Conservation (phyloP, 2,329 filamentous ascomycete species). For the Fusarium kyushuense region DNA sequence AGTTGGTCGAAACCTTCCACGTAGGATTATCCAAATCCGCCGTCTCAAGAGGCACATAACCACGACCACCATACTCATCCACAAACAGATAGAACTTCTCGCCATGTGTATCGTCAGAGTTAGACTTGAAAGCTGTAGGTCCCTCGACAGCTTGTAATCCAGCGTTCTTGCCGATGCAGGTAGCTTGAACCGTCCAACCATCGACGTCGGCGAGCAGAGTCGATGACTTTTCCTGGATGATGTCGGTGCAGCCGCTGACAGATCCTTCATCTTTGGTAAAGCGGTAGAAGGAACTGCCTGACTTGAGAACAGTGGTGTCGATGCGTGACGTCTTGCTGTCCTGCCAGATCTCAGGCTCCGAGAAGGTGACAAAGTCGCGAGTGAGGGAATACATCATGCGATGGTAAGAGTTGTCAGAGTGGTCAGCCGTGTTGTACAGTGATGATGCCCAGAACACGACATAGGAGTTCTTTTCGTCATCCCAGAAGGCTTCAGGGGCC, state of each 20-base stretch:
- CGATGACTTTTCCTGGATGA: constrained; percentile 64
- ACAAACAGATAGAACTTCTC: constrained; percentile 68
- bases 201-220: constrained; percentile 56
- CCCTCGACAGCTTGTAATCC: constrained; percentile 64
- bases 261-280: constrained; percentile 68
- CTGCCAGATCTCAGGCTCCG: constrained; percentile 62
- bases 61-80: constrained; percentile 64
- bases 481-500: constrained; percentile 66
- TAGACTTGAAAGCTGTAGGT: constrained; percentile 64
- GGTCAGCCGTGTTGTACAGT: constrained; percentile 59
- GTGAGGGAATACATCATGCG: constrained; percentile 66
- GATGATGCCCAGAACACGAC: constrained; percentile 61
- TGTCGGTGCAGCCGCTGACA: constrained; percentile 64
- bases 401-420: constrained; percentile 60
- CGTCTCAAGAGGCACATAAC: constrained; percentile 67
- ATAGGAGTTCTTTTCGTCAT: constrained; percentile 57
- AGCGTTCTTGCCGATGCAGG: constrained; percentile 64
- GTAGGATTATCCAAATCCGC: constrained; percentile 60
- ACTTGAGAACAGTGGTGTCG: constrained; percentile 63
- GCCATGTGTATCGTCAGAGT: constrained; percentile 61
- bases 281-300: constrained; percentile 59
- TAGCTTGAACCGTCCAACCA: constrained; percentile 59
- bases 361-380: constrained; percentile 63
- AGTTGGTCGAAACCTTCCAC: constrained; percentile 61
- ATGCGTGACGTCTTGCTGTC: constrained; percentile 64